Conservation (phyloP, 441 rosid species). For the Gossypium trilobum region DNA sequence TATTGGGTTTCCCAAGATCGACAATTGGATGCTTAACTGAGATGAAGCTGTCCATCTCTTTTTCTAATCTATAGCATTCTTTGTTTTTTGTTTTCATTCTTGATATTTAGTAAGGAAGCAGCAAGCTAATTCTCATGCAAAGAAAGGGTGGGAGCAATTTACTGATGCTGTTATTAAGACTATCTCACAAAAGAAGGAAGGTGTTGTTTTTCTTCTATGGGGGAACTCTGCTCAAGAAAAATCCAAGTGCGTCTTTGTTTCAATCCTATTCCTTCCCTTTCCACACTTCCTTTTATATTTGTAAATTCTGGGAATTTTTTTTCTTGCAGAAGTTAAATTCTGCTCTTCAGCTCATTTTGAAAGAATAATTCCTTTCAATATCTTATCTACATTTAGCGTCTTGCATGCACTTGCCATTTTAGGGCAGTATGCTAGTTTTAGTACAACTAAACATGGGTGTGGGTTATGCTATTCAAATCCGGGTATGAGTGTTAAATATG, state of each 20-base stretch:
- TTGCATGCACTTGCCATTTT: not conserved
- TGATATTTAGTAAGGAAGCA: slow-evolving; percentile 55
- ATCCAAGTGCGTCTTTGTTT: slow-evolving; percentile 41
- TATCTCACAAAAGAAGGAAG: slow-evolving; percentile 69
- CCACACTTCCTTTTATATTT: not conserved
- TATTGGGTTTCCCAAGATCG: not conserved
- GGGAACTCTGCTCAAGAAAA: slow-evolving; percentile 87
- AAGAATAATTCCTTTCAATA: not conserved
- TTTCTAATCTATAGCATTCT: slow-evolving; percentile 5
- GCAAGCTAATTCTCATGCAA: slow-evolving; percentile 89
- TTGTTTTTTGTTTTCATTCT: not conserved
- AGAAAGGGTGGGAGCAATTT: slow-evolving; percentile 96
- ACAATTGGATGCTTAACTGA: not conserved
- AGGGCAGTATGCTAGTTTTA: not conserved
- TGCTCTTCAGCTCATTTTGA: not conserved
- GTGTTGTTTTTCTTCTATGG: slow-evolving; percentile 90
- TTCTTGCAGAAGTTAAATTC: not conserved
- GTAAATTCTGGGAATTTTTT: not conserved
- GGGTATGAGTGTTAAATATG: not conserved
- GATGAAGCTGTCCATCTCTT: not conserved
- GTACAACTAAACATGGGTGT: not conserved
- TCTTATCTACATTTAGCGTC: not conserved
- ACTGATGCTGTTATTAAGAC: slow-evolving; percentile 80
- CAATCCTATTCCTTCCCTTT: not conserved
- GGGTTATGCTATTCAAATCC: not conserved